Conservation (phyloP, 2,329 filamentous ascomycete genomes). For the Trichophyton schoenleinii region DNA sequence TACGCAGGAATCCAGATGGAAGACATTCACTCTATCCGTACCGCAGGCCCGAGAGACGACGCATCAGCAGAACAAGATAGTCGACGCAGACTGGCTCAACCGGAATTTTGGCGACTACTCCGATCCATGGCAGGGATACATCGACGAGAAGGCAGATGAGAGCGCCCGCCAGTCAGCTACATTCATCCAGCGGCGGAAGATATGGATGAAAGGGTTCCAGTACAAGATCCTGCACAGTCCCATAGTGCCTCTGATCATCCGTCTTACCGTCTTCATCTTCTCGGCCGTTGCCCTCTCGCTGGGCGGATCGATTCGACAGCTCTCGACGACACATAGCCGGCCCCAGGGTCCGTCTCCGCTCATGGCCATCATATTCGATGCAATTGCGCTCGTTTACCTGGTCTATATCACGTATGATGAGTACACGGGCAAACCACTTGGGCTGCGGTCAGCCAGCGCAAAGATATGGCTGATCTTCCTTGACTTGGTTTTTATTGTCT, state of each 20-base stretch:
- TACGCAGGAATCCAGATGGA: constrained; percentile 35
- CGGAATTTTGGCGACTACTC: constrained; percentile 35
- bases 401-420: constrained; percentile 93
- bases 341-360: constrained; percentile 63
- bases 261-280: constrained; percentile 69
- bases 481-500: constrained; percentile 93
- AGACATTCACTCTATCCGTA: constrained; percentile 31
- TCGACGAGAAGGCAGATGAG: constrained; percentile 38
- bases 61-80: constrained; percentile 27
- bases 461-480: constrained; percentile 85
- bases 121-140: constrained; percentile 41
- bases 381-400: constrained; percentile 78
- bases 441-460: constrained; percentile 66
- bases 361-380: constrained; percentile 81
- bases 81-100: constrained; percentile 35
- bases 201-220: constrained; percentile 50
- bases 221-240: constrained; percentile 63
- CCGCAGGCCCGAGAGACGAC: constrained; percentile 30
- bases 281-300: constrained; percentile 71
- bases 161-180: constrained; percentile 34
- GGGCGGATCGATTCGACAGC: constrained; percentile 58
- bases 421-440: constrained; percentile 86
- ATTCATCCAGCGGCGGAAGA: constrained; percentile 40
- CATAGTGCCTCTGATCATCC: constrained; percentile 72
- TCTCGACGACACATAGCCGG: constrained; percentile 37